Evolutionary conservation across 1,139 yeast genomes (phyloP).

Genomic region (Saccharomyces hybrid): DNA sequence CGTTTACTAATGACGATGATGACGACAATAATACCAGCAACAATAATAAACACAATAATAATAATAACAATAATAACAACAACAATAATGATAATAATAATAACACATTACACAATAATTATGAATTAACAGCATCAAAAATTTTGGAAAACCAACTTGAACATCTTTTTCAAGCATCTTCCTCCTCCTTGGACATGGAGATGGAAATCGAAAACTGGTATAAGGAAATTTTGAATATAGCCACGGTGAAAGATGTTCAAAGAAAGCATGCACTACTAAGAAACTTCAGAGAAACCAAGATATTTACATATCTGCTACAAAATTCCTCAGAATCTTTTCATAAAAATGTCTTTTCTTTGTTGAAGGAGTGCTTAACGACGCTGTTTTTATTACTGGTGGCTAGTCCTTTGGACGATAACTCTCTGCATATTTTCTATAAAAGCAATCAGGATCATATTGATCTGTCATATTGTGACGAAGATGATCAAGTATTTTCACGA

Average conservation of each 20-base stretch:
- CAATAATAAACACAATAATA: slow-evolving; percentile 3
- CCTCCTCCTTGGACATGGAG: slow-evolving; percentile 16
- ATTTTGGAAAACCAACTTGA: not conserved
- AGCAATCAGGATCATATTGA: slow-evolving; percentile 20
- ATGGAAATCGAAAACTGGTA: slow-evolving; percentile 31
- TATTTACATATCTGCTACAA: slow-evolving; percentile 7
- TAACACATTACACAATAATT: not conserved
- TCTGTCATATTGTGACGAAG: slow-evolving; percentile 27
- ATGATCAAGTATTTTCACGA: slow-evolving; percentile 31
- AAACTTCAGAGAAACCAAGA: slow-evolving; percentile 21
- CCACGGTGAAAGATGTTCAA: slow-evolving; percentile 27
- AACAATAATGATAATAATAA: not conserved
- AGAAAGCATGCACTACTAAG: slow-evolving; percentile 19
- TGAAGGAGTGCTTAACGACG: slow-evolving; percentile 25
- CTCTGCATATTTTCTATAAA: slow-evolving; percentile 25
- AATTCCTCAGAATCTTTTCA: slow-evolving; percentile 3
- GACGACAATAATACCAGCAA: not conserved
- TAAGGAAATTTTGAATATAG: slow-evolving; percentile 28
- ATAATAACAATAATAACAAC: not conserved
- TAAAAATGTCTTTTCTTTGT: slow-evolving; percentile 9
- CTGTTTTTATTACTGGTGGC: slow-evolving; percentile 25
- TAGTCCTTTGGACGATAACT: slow-evolving; percentile 28
- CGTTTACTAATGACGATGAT: slow-evolving; percentile 40
- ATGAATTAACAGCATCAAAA: not conserved
- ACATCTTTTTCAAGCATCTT: not conserved